phyloP scores from a whole-genome alignment of 2,329 filamentous ascomycete species.

The Phyllosticta ampelicida region DNA sequence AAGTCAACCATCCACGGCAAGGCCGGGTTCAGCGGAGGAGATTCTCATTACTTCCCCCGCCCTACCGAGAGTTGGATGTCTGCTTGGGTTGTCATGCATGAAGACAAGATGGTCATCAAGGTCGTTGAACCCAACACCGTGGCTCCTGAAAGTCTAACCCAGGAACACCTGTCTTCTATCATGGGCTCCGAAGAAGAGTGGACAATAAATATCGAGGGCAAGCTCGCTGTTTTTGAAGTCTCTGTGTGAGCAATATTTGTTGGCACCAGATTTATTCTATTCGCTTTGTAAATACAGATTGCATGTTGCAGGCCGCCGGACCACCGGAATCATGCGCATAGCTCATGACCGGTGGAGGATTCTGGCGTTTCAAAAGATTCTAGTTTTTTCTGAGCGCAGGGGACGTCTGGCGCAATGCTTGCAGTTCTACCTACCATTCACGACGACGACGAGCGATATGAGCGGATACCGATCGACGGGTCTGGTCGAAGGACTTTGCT shows the following conservation, averaged over 20 bases:
- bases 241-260: background rate
- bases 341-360: background rate
- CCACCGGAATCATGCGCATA: background rate
- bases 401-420: background rate
- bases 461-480: constrained; percentile 6
- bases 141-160: constrained; percentile 4
- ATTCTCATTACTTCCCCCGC: constrained; percentile 61
- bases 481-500: constrained; percentile 2
- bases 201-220: constrained; percentile 21
- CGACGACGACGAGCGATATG: constrained; percentile 9
- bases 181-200: constrained; percentile 33
- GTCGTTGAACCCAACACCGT: constrained; percentile 44
- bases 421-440: background rate
- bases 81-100: constrained; percentile 38
- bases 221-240: constrained; percentile 12
- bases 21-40: constrained; percentile 49
- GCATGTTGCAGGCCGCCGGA: background rate
- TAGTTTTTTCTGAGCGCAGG: background rate
- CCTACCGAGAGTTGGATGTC: constrained; percentile 51
- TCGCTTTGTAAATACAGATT: background rate
- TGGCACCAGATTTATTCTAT: background rate
- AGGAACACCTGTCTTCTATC: constrained; percentile 14
- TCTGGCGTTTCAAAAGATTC: background rate
- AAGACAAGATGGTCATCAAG: constrained; percentile 18
- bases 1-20: constrained; percentile 58